Percentiles rank a stretch among this genome's conserved stretches.
These are phyloP conservation scores for Starmerella roubikii DNA, from an alignment of 805 yeast genomes.

Conservation along the genomic window DNA sequence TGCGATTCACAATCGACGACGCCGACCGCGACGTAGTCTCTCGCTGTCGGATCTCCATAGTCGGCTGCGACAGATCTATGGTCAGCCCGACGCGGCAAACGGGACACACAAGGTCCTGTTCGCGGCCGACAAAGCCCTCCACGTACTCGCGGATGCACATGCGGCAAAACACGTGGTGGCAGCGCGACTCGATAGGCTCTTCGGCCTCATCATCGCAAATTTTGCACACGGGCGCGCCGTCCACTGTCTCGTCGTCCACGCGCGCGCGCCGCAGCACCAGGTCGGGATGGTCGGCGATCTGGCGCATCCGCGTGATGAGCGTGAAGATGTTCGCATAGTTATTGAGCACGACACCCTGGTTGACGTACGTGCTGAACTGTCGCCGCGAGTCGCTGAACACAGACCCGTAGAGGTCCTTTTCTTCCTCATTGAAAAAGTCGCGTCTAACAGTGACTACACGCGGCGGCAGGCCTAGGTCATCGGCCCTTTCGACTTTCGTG, in stretches of 20 bases:
- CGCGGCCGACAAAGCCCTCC: slow-evolving; percentile 53
- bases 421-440: slow-evolving; percentile 86
- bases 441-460: slow-evolving; percentile 78
- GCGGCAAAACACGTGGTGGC: slow-evolving; percentile 89
- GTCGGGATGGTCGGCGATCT: slow-evolving; percentile 96
- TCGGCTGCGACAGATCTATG: slow-evolving; percentile 78
- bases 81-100: slow-evolving; percentile 90
- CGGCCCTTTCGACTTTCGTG: slow-evolving; percentile 92
- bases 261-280: slow-evolving; percentile 54
- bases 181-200: slow-evolving; percentile 87
- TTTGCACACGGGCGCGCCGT: slow-evolving; percentile 64
- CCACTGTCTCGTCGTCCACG: slow-evolving; percentile 20
- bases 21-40: slow-evolving; percentile 27
- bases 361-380: slow-evolving; percentile 81
- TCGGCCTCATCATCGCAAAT: slow-evolving; percentile 97
- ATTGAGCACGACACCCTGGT: slow-evolving; percentile 90
- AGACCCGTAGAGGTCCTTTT: slow-evolving; percentile 79
- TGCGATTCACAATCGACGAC: slow-evolving; percentile 67
- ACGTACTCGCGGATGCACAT: slow-evolving; percentile 83
- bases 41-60: slow-evolving; percentile 44
- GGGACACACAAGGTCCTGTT: slow-evolving; percentile 64
- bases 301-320: slow-evolving; percentile 92
- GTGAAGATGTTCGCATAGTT: slow-evolving; percentile 96
- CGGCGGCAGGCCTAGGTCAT: slow-evolving; percentile 95
- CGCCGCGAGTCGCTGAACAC: slow-evolving; percentile 77